Base-by-base conservation (phyloP, 805 yeast genomes). In the Ogataea haglerorum region DNA sequence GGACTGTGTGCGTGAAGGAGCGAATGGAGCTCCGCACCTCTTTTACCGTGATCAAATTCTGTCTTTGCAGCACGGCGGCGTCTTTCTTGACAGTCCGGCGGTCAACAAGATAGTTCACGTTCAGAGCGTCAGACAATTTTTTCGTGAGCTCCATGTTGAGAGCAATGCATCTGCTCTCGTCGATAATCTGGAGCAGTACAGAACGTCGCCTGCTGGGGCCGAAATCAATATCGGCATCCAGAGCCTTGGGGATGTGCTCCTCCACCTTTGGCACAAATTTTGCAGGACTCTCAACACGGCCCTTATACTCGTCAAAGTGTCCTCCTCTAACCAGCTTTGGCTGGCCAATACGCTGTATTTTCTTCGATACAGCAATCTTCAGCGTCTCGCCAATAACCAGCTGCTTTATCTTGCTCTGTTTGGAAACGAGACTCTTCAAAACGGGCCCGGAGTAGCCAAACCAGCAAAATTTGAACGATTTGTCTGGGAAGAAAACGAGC, bases 81-180 rank as follows among this genome's bases (percentile, higher is more conserved):
- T 76, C 82, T 5, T 72, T 68, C 6, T 56, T 52, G 10, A 76
- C 52, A 0, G 90, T 83, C 38, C 70, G 72, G 24, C 75, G 69
- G 49, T 83, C 90, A 13, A 79, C 65, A 1, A 30, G 27, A 26
- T 60, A 54, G 21, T 58, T 58, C 10, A 73, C 65, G 0, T 70
- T 71, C 47, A 73, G 47, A 13, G 46, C 49, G 3, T 63, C 67
- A n/a, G 76, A 67, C 2, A 80, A 49, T 5, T 53, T 57, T 8
- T 62, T 65, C 27, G 65, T 54, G 25, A 80, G 61, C 8, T 56
- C 61, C 12, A 50, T 54, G n/a, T 75, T 72, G 1, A 74, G 63
- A 19, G 66, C 65, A 5, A 69, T 48, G 3, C 75, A 72, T 12
- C 82, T 83, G 12, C 68, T 67, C 21, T 64, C 51, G 21, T 71